Evolutionary conservation across 257 asterid species (phyloP), one percentile per base, ranked within the genome.

Genomic region (Vinca minor): DNA sequence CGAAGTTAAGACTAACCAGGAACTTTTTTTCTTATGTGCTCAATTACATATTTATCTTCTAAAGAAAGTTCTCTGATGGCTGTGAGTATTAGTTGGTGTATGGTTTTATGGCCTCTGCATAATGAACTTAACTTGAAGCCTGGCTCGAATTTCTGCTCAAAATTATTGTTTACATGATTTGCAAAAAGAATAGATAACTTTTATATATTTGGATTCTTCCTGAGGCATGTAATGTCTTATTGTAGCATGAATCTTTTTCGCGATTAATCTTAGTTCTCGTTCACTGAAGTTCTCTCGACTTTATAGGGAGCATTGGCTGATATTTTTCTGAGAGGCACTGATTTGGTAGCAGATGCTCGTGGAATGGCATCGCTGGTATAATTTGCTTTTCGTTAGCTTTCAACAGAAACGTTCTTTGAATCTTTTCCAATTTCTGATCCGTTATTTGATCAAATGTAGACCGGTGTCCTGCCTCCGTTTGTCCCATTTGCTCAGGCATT

Each of bases 401-500:
- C 2, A 5, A n/a, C 3, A 28, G 1, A 17, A n/a, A 45, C 41
- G n/a, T 9, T 50, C 6, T 23, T 31, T 1, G 14, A 34, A 6
- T 23, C 1, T 11, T 13, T 4, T 26, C 25, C 23, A 28, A 41
- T 54, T 47, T 20, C 9, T 8, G 45, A 39, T 39, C 36, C 3
- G 29, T 9, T 20, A 17, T 6, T 26, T 42, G 35, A 42, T 53
- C 25, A 31, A 36, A 58, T 73, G 9, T 79, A 92, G 98, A 78
- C 95, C 17, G 98, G 98, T 32, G 80, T 92, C 67, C 79, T 88
- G 61, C 98, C 98, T 75, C 98, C 91, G 21, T 86, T 85, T 60
- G 98, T 92, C 21, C 96, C 98, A 12, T 92, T 92, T 75, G 96
- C 98, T 55, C 95, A 92, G 75, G 95, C 91, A 35, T 92, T 88